Percentiles rank a stretch among this genome's conserved stretches.
These are phyloP conservation scores for Aspergillus conjunctus DNA, from an alignment of 495 filamentous ascomycete species.

Conservation along the genomic window DNA sequence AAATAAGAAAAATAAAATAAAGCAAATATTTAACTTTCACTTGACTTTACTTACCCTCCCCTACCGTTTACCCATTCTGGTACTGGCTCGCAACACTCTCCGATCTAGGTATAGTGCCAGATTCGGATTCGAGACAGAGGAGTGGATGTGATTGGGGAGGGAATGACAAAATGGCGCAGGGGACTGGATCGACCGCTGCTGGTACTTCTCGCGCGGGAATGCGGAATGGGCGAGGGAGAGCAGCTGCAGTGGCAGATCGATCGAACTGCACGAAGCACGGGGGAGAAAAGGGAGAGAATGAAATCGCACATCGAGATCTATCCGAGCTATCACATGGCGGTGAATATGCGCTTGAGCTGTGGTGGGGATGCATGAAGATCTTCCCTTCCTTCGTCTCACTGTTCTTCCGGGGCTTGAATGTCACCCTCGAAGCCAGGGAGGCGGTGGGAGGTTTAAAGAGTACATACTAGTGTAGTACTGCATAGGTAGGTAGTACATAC, in stretches of 20 bases:
- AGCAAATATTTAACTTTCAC: no score
- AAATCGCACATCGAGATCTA: slow-evolving; percentile 17
- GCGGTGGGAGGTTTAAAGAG: background rate
- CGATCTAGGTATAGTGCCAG: background rate
- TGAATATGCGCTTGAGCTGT: slow-evolving; percentile 16
- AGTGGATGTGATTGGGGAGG: no score
- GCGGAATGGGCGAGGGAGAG: background rate
- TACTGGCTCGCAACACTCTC: slow-evolving; percentile 8
- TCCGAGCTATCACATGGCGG: slow-evolving; percentile 30
- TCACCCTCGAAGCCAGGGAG: slow-evolving; percentile 19
- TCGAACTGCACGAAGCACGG: slow-evolving; percentile 22
- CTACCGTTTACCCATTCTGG: background rate
- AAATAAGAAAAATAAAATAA: no score
- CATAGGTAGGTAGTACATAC: background rate
- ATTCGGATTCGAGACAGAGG: background rate
- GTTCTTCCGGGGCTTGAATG: background rate
- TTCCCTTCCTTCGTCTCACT: background rate
- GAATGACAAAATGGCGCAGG: slow-evolving; percentile 2
- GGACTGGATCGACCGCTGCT: background rate
- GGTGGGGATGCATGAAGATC: slow-evolving; percentile 16
- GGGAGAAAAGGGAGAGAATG: slow-evolving; percentile 1
- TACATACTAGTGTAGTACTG: background rate
- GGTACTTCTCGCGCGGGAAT: background rate
- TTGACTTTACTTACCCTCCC: background rate
- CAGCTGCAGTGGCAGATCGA: slow-evolving; percentile 8